A percentile compares a stretch with the other conserved stretches of the same genome.
Conservation (phyloP, 768 basidiomycete genomes). For the Suillus clintonianus region DNA sequence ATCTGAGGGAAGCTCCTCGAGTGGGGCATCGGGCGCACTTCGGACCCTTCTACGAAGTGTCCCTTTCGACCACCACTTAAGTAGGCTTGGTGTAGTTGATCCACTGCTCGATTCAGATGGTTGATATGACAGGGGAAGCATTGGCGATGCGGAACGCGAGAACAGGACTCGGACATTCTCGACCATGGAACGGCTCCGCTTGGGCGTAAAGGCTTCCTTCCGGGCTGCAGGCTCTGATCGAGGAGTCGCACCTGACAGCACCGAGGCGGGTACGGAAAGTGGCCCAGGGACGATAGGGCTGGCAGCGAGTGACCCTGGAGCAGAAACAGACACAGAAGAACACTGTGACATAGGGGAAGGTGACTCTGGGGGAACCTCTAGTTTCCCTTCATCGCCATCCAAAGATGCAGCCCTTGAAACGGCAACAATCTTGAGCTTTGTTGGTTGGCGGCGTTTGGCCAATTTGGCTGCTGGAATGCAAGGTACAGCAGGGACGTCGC, state of each 20-base stretch:
- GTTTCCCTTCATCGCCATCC: constrained; percentile 25
- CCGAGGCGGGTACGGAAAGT: constrained; percentile 15
- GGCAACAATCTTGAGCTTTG: constrained; percentile 30
- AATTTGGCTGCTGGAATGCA: constrained; percentile 9
- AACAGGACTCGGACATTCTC: constrained; percentile 66
- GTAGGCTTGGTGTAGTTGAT: constrained; percentile 32
- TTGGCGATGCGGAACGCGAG: constrained; percentile 46
- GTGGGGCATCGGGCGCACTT: constrained; percentile 50
- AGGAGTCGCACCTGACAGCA: constrained; percentile 15
- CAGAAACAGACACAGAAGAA: constrained; percentile 32
- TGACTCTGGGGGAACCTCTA: constrained; percentile 26
- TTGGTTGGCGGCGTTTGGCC: constrained; percentile 23
- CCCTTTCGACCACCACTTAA: constrained; percentile 52
- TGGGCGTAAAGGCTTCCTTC: constrained; percentile 33
- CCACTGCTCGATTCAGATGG: constrained; percentile 28
- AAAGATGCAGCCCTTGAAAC: constrained; percentile 18
- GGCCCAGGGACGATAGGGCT: constrained; percentile 22
- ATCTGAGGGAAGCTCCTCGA: constrained; percentile 25
- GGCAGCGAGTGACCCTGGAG: constrained; percentile 17
- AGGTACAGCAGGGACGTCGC: background rate
- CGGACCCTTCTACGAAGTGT: constrained; percentile 52
- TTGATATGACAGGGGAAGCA: constrained; percentile 29
- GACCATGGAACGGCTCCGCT: constrained; percentile 55
- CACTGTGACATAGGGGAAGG: constrained; percentile 44
- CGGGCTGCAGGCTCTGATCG: constrained; percentile 29